A percentile compares a stretch with the other conserved stretches of the same genome.
These are phyloP conservation scores for Clonostachys sp. DNA, from an alignment of 2,329 filamentous ascomycete species.

Conservation along the genomic window DNA sequence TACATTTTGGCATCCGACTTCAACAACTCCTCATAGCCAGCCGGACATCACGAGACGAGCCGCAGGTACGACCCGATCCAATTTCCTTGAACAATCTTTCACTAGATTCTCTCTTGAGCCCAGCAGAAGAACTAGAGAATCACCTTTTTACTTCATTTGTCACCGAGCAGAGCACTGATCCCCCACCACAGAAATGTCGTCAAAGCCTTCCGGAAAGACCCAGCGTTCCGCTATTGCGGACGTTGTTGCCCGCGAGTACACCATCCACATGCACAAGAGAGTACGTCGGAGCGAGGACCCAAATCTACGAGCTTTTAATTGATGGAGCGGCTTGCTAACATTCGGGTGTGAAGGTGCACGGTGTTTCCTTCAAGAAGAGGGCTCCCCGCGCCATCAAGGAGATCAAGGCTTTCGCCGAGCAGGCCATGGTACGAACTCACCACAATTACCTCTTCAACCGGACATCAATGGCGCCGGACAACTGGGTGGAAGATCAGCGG, in stretches of 20 bases:
- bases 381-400: slow-evolving; percentile 99
- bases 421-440: slow-evolving; percentile 81
- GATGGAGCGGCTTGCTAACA: too few relatives aligned
- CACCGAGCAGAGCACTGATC: slow-evolving; percentile 5
- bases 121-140: too few relatives aligned
- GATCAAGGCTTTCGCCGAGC: slow-evolving; percentile 89
- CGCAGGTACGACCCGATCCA: slow-evolving; percentile 30
- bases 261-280: slow-evolving; percentile 99
- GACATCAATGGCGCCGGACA: slow-evolving; percentile 3
- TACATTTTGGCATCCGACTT: slow-evolving; percentile 5
- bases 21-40: slow-evolving; percentile 24
- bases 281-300: slow-evolving; percentile 19
- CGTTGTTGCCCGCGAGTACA: slow-evolving; percentile 99
- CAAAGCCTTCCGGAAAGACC: slow-evolving; percentile 28
- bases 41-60: slow-evolving; percentile 29
- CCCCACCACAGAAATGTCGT: slow-evolving; percentile 30
- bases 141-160: slow-evolving; percentile 5
- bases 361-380: slow-evolving; percentile 99
- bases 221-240: slow-evolving; percentile 95
- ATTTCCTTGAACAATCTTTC: neutral
- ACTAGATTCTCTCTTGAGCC: too few relatives aligned
- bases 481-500: slow-evolving; percentile 5
- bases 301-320: neutral
- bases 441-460: neutral
- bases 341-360: slow-evolving; percentile 67